Evolutionary conservation across 2,329 filamentous ascomycete species (phyloP), one percentile per base, ranked within the genome.

Genomic region (Neoascochyta sp.): DNA sequence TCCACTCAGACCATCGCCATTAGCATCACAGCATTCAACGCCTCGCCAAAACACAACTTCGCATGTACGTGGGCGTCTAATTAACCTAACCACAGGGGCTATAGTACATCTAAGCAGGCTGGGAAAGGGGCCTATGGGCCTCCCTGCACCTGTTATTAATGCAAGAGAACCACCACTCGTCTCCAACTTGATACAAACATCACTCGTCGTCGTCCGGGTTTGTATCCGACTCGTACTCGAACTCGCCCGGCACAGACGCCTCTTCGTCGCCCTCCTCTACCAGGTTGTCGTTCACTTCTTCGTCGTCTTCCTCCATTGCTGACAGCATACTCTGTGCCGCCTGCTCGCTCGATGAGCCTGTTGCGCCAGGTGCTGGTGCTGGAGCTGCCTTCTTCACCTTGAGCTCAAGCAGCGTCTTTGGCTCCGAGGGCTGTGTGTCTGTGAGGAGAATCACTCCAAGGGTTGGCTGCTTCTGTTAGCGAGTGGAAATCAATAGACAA

Each of bases 361-460:
- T 42, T 54, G 66, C 51, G 36, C 69, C 60, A 49, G 71, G 61
- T n/a, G 65, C 52, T 9, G 69, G 60, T 13, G 64, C 55, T 8
- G 71, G 65, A 5, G 67, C 59, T 41, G 74, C 66, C 57, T 93
- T 95, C 74, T 89, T 92, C 22, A 94, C 78, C 70, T 93, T 95
- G 64, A 96, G 80, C 62, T 96, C 92, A 26, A 98, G 76, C 6
- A 92, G 74, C 11, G 80, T 71, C 62, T 94, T 93, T 26, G 80
- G 67, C 61, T 94, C 83, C 1, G 80, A 76, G 1, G 88, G 84
- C 45, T 82, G 76, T 9, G 81, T 88, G 61, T 98, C 92, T 33
- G 86, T 74, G 13, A 98, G 78, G n/a, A 98, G 75, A 18, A 96
- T 80, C 20, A 94, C 87, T 46, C 92, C 92, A 46, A 92, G 90